Conservation (phyloP, 768 basidiomycete species). For the Agaricus sinodeliciosus region DNA sequence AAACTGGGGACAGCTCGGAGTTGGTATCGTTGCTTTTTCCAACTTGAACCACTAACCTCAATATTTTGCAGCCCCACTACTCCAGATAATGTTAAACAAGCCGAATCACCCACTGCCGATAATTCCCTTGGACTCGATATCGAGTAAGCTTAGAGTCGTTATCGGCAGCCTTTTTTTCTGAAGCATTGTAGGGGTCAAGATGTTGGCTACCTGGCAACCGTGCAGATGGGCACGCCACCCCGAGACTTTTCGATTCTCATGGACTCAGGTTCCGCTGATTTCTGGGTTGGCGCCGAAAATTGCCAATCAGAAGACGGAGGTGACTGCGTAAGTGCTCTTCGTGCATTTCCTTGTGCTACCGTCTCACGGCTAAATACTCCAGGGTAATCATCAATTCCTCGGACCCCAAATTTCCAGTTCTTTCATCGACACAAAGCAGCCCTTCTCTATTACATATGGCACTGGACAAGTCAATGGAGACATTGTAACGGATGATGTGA, state of each 20-base stretch:
- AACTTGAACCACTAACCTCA: conserved; percentile 9
- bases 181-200: conserved; percentile 10
- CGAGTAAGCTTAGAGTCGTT: conserved; percentile 31
- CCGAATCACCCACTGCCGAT: conserved; percentile 12
- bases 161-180: conserved; percentile 20
- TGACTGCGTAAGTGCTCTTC: conserved; percentile 20
- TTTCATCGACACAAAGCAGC: conserved; percentile 39
- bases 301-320: conserved; percentile 31
- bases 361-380: neutral
- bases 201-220: conserved; percentile 2
- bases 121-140: conserved; percentile 50
- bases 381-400: conserved; percentile 41
- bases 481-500: conserved; percentile 51
- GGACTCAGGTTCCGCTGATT: conserved; percentile 60
- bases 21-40: neutral
- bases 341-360: neutral
- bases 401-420: conserved; percentile 50
- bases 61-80: neutral
- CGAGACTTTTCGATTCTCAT: conserved; percentile 43
- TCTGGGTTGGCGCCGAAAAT: conserved; percentile 48
- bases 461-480: conserved; percentile 54
- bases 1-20: neutral
- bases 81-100: conserved; percentile 10
- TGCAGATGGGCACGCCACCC: conserved; percentile 41
- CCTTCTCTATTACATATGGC: conserved; percentile 46